Evolutionary conservation across 2,329 filamentous ascomycete genomes (phyloP), one percentile per base, ranked within the genome.

Genomic region (Phaeoacremonium minimum): DNA sequence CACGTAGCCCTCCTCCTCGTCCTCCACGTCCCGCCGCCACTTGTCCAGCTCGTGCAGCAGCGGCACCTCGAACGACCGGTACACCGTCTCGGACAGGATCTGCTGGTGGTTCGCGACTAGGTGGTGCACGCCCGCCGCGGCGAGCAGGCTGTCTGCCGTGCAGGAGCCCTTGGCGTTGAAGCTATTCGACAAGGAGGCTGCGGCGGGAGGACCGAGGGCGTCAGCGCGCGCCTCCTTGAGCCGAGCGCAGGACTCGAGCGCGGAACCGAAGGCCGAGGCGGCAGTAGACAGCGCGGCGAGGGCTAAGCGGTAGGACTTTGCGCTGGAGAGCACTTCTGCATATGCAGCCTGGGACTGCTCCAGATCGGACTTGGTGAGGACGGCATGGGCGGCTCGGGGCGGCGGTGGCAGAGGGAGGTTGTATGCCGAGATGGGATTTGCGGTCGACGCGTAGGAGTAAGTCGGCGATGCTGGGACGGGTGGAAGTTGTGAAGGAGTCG

Each of bases 51-150:
- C 80, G 59, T 83, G 78, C n/a, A 84, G 66, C 15, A 85, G 63
- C 4, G 80, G 80, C 26, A 84, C 78, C 57, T 85, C 80, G 53
- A 85, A 84, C 40, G 69, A 71, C 37, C 80, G 69, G 57, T 85
- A 84, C 7, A 85, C 77, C 1, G 78, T 83, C 58, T 85, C 80
- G 45, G 71, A 77, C 4, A 85, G 69, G 48, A 85, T 84, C 52
- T 83, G 78, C 55, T 83, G 77, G 63, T 85, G 80, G 59, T 84
- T 85, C 31, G 80, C 80, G 40, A 83, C 67, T 15, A 85, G 67
- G 49, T 84, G 77, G 53, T 85, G 80, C 28, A 84, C 69, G 22
- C 80, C 80, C 20, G 76, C 75, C 11, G 78, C 75, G 18, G 76
- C 71, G 41, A 85, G 63, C 30, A 85, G 64, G 36, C 70, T 68